A percentile compares a stretch with the other conserved stretches of the same genome.
These are phyloP conservation scores for Baudoinia panamericana DNA, from an alignment of 495 filamentous ascomycete species.

Conservation along the genomic window DNA sequence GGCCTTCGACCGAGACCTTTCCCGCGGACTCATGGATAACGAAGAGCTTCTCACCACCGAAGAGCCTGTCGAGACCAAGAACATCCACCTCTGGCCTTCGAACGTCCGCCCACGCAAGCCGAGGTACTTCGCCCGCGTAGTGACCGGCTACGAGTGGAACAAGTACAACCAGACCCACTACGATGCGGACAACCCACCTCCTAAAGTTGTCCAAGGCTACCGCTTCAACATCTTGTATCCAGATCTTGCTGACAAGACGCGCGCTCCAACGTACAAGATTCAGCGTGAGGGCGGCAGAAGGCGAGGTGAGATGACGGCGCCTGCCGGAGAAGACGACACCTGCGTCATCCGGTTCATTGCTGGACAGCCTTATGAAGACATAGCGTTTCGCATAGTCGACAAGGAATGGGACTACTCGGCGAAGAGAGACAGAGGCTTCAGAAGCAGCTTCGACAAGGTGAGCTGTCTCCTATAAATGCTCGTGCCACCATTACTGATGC, in stretches of 20 bases:
- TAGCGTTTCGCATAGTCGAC: constrained; percentile 95
- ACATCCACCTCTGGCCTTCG: constrained; percentile 67
- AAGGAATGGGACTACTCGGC: constrained; percentile 99
- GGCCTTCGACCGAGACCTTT: constrained; percentile 84
- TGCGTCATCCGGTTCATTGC: constrained; percentile 94
- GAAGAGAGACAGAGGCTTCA: constrained; percentile 87
- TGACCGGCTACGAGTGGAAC: constrained; percentile 99
- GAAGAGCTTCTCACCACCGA: constrained; percentile 94
- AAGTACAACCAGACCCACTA: constrained; percentile 99
- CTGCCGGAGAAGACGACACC: constrained; percentile 94
- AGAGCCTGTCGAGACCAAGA: constrained; percentile 55
- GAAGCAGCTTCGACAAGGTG: constrained; percentile 96
- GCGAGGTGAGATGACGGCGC: constrained; percentile 81
- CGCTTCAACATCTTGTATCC: constrained; percentile 99
- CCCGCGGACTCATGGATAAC: constrained; percentile 79
- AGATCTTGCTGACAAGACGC: constrained; percentile 90
- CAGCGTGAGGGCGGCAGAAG: constrained; percentile 82
- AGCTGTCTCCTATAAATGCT: constrained; percentile 22
- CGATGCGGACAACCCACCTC: constrained; percentile 95
- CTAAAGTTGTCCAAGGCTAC: constrained; percentile 96
- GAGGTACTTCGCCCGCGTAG: constrained; percentile 92
- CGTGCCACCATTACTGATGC: constrained; percentile 8
- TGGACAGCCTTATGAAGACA: constrained; percentile 90
- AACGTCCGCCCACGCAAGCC: constrained; percentile 91
- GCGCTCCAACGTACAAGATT: constrained; percentile 89